These are phyloP conservation scores for Labyrinthula sp. DNA, from an alignment of 352 stramenopile species.

Conservation along the genomic window DNA sequence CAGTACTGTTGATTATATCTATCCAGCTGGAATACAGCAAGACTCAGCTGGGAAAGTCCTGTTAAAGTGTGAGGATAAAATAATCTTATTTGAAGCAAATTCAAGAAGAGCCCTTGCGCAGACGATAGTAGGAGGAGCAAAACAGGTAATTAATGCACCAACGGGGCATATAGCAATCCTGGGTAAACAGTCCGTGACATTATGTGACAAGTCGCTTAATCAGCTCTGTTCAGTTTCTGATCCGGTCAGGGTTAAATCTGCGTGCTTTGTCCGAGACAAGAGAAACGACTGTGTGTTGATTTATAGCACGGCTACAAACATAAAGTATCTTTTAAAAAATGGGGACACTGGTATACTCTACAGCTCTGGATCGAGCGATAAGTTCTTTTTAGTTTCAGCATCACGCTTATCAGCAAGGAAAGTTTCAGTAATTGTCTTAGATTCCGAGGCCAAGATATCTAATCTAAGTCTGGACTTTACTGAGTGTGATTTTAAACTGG, in stretches of 20 bases:
- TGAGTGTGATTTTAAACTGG: conserved; percentile 91
- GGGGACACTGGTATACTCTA: conserved; percentile 90
- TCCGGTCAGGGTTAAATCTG: conserved; percentile 80
- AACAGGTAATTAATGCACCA: conserved; percentile 83
- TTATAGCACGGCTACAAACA: conserved; percentile 88
- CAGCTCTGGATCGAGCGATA: too few relatives aligned
- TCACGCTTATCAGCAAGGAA: conserved; percentile 74
- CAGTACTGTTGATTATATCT: conserved; percentile 75
- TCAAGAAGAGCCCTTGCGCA: conserved; percentile 80
- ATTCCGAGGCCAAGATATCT: conserved; percentile 83
- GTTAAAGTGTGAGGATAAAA: conserved; percentile 80
- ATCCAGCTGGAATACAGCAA: conserved; percentile 84
- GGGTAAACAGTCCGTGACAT: conserved; percentile 86
- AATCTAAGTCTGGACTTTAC: conserved; percentile 90
- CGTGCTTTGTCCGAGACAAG: too few relatives aligned
- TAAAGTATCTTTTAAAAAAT: conserved; percentile 67
- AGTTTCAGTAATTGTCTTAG: too few relatives aligned
- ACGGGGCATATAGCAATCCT: conserved; percentile 85
- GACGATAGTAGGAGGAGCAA: conserved; percentile 80
- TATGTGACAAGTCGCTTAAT: conserved; percentile 89
- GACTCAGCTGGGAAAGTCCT: conserved; percentile 88
- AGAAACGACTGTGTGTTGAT: conserved; percentile 82
- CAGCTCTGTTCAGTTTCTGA: conserved; percentile 87
- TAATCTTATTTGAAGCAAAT: conserved; percentile 94
- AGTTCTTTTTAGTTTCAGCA: too few relatives aligned